Percentiles rank a stretch among this genome's conserved stretches.
Conservation (phyloP, 2,329 filamentous ascomycete genomes). For the Dothidotthia symphoricarpi region DNA sequence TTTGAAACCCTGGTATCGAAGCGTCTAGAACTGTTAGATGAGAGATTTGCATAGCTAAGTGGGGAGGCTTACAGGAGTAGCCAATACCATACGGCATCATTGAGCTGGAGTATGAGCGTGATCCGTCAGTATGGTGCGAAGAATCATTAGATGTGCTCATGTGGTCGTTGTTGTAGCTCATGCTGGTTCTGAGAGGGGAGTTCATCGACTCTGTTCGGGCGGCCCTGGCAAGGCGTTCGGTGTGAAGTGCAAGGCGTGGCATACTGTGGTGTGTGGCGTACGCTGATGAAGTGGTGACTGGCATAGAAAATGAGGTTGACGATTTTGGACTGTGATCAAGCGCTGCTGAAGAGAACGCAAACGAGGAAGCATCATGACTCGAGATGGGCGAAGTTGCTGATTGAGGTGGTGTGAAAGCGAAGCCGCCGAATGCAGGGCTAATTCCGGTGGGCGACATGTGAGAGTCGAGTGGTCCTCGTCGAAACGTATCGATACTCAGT, state of each 20-base stretch:
- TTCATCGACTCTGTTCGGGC: conserved; percentile 45
- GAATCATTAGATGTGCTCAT: conserved; percentile 28
- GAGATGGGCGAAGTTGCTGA: conserved; percentile 50
- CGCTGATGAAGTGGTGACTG: conserved; percentile 30
- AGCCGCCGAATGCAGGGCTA: conserved; percentile 65
- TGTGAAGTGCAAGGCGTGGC: conserved; percentile 46
- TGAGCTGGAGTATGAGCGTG: conserved; percentile 31
- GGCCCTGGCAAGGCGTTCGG: conserved; percentile 43
- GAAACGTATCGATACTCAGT: conserved; percentile 65
- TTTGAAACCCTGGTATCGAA: conserved; percentile 43
- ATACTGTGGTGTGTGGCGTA: conserved; percentile 43
- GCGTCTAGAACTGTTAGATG: conserved; percentile 32
- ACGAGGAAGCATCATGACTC: conserved; percentile 43
- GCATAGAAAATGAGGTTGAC: conserved; percentile 43
- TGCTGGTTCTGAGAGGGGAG: conserved; percentile 48
- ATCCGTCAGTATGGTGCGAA: conserved; percentile 22
- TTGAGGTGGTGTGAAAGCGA: conserved; percentile 61
- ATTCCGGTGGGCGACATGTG: conserved; percentile 67
- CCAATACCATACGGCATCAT: conserved; percentile 43
- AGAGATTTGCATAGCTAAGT: background rate
- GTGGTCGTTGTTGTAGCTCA: conserved; percentile 44
- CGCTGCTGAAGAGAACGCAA: conserved; percentile 39
- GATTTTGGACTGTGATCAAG: conserved; percentile 39
- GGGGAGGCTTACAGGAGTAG: conserved; percentile 35
- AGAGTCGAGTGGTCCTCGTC: conserved; percentile 62